Conservation (phyloP, 352 stramenopile genomes). For the Phytophthora rubi region DNA sequence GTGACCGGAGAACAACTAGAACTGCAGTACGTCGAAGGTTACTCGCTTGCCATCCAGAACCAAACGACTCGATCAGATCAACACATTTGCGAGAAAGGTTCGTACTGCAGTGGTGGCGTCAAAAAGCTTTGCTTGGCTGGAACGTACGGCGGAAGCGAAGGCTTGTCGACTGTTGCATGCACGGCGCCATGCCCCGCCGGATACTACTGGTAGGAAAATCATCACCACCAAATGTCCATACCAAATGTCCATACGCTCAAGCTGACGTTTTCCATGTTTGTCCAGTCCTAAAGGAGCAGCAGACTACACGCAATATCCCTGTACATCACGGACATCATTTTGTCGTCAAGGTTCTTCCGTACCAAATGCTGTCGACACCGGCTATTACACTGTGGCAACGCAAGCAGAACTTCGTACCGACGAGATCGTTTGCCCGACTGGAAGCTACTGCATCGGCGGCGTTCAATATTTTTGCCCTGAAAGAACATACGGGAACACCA, state of each 20-base stretch:
- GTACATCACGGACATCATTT: constrained; percentile 42
- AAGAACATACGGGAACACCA: constrained; percentile 57
- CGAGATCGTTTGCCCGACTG: constrained; percentile 59
- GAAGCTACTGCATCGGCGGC: constrained; percentile 67
- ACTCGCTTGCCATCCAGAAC: constrained; percentile 36
- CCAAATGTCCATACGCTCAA: not conserved
- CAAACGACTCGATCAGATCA: constrained; percentile 54
- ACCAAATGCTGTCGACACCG: constrained; percentile 43
- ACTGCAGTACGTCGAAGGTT: constrained; percentile 56
- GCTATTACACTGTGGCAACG: constrained; percentile 58
- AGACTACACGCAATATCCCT: constrained; percentile 48
- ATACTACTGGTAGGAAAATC: constrained; percentile 60
- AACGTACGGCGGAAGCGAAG: constrained; percentile 47
- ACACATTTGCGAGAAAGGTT: constrained; percentile 55
- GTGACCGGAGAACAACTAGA: constrained; percentile 21
- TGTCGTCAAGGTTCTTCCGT: constrained; percentile 51
- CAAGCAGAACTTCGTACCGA: constrained; percentile 46
- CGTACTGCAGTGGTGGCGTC: constrained; percentile 61
- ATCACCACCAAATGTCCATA: not conserved
- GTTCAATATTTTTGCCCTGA: constrained; percentile 56
- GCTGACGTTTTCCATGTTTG: not conserved
- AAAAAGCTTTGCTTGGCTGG: constrained; percentile 60
- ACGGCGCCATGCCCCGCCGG: constrained; percentile 63
- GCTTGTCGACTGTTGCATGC: constrained; percentile 52
- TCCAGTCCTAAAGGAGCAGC: constrained; percentile 52